Percentiles rank a stretch among this genome's conserved stretches.
Conservation (phyloP, 129 eudicot genomes). For the Centaurea solstitialis region DNA sequence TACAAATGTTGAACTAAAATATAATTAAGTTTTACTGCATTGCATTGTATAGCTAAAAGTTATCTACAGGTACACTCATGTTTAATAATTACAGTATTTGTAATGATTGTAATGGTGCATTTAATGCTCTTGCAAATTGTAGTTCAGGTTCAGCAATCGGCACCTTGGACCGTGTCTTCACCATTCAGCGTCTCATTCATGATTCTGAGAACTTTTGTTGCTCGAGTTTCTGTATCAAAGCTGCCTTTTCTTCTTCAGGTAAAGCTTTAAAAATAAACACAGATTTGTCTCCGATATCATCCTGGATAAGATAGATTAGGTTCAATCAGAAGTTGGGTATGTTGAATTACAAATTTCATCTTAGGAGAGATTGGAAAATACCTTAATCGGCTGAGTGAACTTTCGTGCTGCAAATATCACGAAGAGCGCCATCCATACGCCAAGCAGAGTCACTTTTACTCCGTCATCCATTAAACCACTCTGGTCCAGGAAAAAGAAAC, state of each 20-base stretch:
- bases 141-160: not conserved
- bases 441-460: conserved; percentile 56
- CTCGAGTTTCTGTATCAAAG: conserved; percentile 67
- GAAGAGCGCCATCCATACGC: conserved; percentile 84
- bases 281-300: conserved; percentile 97
- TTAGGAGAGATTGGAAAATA: conserved; percentile 11
- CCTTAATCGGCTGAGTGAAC: conserved; percentile 94
- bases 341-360: not conserved
- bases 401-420: conserved; percentile 84
- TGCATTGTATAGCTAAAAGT: conserved; percentile 21
- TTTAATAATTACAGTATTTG: conserved; percentile 12
- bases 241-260: conserved; percentile 71
- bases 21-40: not conserved
- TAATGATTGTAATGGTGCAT: not conserved
- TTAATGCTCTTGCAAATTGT: not conserved
- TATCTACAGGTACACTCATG: conserved; percentile 8
- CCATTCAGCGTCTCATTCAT: conserved; percentile 2
- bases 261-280: conserved; percentile 79
- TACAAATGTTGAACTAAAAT: not conserved
- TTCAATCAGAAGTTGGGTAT: not conserved
- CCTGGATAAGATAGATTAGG: conserved; percentile 45
- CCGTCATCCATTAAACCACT: conserved; percentile 89
- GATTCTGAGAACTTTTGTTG: conserved; percentile 38
- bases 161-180: not conserved
- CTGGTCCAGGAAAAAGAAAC: conserved; percentile 32